Evolutionary conservation across 495 filamentous ascomycete genomes (phyloP), one percentile per base, ranked within the genome.

Genomic region (Astrothelium subdiscretum): DNA sequence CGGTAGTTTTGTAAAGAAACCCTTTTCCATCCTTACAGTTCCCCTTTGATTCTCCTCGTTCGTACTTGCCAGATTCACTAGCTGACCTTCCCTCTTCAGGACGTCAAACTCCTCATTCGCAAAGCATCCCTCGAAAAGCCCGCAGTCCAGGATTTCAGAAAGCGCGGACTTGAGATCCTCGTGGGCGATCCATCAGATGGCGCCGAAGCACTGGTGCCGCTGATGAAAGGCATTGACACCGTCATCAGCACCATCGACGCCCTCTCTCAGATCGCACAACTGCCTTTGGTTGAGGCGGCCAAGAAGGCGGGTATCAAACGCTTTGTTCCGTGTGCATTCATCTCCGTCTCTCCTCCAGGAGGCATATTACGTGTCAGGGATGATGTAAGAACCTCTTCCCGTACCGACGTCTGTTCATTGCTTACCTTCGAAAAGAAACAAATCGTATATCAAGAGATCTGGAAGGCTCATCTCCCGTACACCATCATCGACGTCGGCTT

Each of bases 401-500:
- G 11, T 29, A 62, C 35, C 32, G 52, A 59, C 3, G 52, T 63
- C 10, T 62, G 48, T n/a, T 62, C 60, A 1, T 24, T 1, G 68
- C 62, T 44, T 29, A 24, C 65, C 2, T 60, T 63, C 32, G 57
- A 68, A 48, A 60, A 81, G 78, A 84, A 84, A 76, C 78, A 83
- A 60, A 74, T 75, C 22, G 76, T 85, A 27, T 78, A 80, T 71
- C 78, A 82, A 61, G 76, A 80, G 61, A 76, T 85, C 68, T 78
- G 77, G 68, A 74, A 76, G 63, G 67, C 81, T 26, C 66, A 70
- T 59, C 72, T 85, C 29, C 80, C 81, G 29, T 86, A 83, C 72
- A 86, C 82, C 27, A 78, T 84, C 68, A 78, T 86, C 65, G 82
- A 85, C 65, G 77, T 83, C 48, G 83, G 83, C 57, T 84, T 76